These are phyloP conservation scores for Mortierella sp. DNA, from an alignment of 371 early-diverging fungal genomes.

Conservation along the genomic window DNA sequence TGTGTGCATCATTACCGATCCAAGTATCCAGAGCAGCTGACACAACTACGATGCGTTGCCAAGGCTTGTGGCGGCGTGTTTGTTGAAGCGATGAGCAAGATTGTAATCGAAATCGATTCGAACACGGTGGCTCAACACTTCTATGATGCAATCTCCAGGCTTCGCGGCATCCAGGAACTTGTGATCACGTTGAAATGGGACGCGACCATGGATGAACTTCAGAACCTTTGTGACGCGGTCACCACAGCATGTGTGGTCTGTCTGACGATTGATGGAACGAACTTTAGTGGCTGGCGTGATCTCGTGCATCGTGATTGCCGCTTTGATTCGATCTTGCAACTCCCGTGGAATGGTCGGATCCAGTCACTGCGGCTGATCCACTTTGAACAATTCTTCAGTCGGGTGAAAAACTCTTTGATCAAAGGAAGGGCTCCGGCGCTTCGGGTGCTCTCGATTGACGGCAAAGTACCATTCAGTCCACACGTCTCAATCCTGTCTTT, in stretches of 20 bases:
- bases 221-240: neutral
- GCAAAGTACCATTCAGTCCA: too few relatives aligned
- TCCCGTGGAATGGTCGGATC: too few relatives aligned
- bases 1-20: constrained; percentile 17
- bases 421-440: too few relatives aligned
- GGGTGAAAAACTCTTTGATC: too few relatives aligned
- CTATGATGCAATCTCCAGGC: constrained; percentile 2
- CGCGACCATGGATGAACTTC: constrained; percentile 7
- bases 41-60: neutral
- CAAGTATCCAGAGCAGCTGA: neutral
- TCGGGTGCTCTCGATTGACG: too few relatives aligned
- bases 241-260: neutral
- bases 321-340: constrained; percentile 3
- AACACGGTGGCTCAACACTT: neutral
- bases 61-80: constrained; percentile 1
- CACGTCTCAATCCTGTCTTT: too few relatives aligned
- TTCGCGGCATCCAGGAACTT: neutral
- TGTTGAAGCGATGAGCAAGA: neutral
- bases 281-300: neutral
- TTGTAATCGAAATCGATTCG: neutral
- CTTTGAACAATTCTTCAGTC: too few relatives aligned
- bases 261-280: neutral
- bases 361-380: too few relatives aligned
- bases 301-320: constrained; percentile 1
- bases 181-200: constrained; percentile 10